Conservation (phyloP, 1,284 basidiomycete species). For the Fomes fomentarius region DNA sequence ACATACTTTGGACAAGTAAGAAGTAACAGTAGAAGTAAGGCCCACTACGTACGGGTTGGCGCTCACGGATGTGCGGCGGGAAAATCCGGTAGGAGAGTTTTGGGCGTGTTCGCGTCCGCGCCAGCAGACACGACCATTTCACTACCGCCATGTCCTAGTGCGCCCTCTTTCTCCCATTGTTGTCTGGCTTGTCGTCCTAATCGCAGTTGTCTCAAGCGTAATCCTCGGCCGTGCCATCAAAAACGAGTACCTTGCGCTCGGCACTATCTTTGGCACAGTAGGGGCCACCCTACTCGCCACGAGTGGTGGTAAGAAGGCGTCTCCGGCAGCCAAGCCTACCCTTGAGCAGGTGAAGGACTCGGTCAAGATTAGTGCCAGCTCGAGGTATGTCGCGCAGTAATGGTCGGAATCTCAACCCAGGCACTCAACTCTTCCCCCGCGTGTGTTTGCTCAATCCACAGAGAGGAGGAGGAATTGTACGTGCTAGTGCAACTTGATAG, state of each 20-base stretch:
- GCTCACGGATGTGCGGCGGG: slow-evolving; percentile 1
- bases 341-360: slow-evolving; percentile 59
- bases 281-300: slow-evolving; percentile 52
- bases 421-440: slow-evolving; percentile 2
- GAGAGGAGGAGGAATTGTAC: slow-evolving; percentile 76
- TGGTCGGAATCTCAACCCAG: too few relatives aligned
- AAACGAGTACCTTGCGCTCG: slow-evolving; percentile 76
- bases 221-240: slow-evolving; percentile 77
- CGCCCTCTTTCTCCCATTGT: slow-evolving; percentile 17
- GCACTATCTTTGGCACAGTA: slow-evolving; percentile 58
- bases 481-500: slow-evolving; percentile 35
- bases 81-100: slow-evolving; percentile 20
- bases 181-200: neutral
- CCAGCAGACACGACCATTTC: slow-evolving; percentile 26
- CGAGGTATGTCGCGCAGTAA: slow-evolving; percentile 64
- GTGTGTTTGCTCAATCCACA: slow-evolving; percentile 29
- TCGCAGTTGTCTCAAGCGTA: slow-evolving; percentile 43
- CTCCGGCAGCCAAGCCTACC: slow-evolving; percentile 44
- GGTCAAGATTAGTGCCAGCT: slow-evolving; percentile 64
- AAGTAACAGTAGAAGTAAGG: too few relatives aligned
- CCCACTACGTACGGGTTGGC: neutral
- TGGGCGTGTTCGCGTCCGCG: slow-evolving; percentile 13
- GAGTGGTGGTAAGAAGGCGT: slow-evolving; percentile 52
- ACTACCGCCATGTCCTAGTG: slow-evolving; percentile 46
- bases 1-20: too few relatives aligned